Base-by-base conservation (phyloP, 1,284 basidiomycete species). In the Omphalotus olearius region DNA sequence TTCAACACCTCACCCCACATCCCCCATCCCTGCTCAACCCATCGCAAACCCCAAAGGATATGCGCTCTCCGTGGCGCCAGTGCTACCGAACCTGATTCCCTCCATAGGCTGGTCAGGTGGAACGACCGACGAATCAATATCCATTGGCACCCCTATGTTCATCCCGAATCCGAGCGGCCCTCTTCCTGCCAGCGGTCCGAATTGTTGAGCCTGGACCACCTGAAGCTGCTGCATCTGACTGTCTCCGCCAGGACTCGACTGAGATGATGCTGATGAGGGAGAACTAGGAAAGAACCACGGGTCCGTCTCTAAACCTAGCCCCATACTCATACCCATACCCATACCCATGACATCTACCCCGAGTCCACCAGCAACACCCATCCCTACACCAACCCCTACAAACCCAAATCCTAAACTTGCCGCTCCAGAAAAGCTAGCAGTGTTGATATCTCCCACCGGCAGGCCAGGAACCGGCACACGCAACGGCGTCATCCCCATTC, bases 41-140 rank as follows among this genome's bases (percentile, higher is more conserved):
- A 50, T 50, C 4, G 48, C 48, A 35, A 43, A 50, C 17, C 48
- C 48, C 6, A 50, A 20, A 18, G 48, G 48, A 44, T 50, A 50
- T 7, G 48, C 48, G 37, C 33, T 50, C 23, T 50, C 48, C 14
- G 48, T 18, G 42, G 40, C 42, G 10, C 48, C 41, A 25, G 48
- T 30, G 26, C 40, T 50, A 43, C 48, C 30, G 28, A 43, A 50
- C 13, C 48, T 43, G 9, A 33, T 33, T 2, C 9, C 30, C 14
- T 50, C 48, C 37, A 40, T 43, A 5, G 48, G 30, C 42, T 50
- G 40, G 35, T 50, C 48, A 36, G 28, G 28, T 4, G 30, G 30
- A 7, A 33, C 7, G 7, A 33, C 30, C 20, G 43, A 16, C 20
- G 47, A 10, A 11, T 50, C 48, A 37, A 25, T 35, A 17, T 43